A percentile compares a stretch with the other conserved stretches of the same genome.
phyloP scores from a whole-genome alignment of 495 filamentous ascomycete genomes.

The Hyphodiscus hymeniophilus region DNA sequence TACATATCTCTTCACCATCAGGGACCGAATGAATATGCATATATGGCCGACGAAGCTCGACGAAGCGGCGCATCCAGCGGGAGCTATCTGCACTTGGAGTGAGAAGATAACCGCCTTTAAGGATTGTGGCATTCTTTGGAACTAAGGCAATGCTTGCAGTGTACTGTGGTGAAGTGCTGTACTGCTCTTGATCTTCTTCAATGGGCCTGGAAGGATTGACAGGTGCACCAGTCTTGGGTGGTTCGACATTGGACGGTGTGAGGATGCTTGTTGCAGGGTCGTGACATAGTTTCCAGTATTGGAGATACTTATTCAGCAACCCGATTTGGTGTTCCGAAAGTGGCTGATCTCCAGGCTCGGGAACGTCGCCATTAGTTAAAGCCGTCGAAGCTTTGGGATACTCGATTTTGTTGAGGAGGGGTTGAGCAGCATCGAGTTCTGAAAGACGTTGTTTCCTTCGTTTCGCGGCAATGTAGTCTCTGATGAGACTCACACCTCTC shows the following conservation, averaged over 20 bases:
- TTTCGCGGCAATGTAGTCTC: constrained; percentile 66
- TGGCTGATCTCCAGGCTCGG: constrained; percentile 5
- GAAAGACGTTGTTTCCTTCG: constrained; percentile 61
- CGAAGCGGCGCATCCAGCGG: constrained; percentile 83
- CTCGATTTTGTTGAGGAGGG: constrained; percentile 45
- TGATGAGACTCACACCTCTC: constrained; percentile 77
- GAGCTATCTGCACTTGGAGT: constrained; percentile 66
- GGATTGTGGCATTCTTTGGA: constrained; percentile 63
- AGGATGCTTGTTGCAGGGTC: constrained; percentile 68
- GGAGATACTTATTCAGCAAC: constrained; percentile 62
- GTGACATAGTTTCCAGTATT: constrained; percentile 70
- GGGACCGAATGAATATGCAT: constrained; percentile 77
- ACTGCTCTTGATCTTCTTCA: neutral
- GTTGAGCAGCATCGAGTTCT: constrained; percentile 74
- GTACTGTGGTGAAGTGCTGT: constrained; percentile 40
- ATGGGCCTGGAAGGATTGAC: constrained; percentile 21
- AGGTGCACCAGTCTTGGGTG: constrained; percentile 60
- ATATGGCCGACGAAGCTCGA: constrained; percentile 88
- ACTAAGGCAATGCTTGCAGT: constrained; percentile 61
- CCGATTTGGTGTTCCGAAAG: constrained; percentile 44
- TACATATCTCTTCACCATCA: constrained; percentile 81
- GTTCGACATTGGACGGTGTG: constrained; percentile 64
- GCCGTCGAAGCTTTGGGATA: constrained; percentile 22
- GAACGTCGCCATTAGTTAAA: neutral
- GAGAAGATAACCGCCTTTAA: constrained; percentile 78